Evolutionary conservation across 352 stramenopile species (phyloP).

Genomic region (Blastocystis sp.): DNA sequence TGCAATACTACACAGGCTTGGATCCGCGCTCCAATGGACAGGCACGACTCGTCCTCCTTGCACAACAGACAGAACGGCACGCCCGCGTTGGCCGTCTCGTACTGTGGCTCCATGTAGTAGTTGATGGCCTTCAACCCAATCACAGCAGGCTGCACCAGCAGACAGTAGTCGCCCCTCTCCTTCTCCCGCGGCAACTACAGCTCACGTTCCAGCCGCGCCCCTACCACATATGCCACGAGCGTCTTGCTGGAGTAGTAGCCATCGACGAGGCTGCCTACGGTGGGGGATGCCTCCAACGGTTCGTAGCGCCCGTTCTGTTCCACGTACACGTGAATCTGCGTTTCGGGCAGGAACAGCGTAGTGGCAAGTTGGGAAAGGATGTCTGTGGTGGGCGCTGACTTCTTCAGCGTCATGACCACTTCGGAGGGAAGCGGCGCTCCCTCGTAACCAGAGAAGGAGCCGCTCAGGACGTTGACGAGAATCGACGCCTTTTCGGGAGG

Average conservation of each 20-base stretch:
- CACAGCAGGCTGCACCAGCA: neutral
- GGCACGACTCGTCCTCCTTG: neutral
- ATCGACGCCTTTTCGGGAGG: conserved; percentile 53
- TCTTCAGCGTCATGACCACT: conserved; percentile 8
- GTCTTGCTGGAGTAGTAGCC: neutral
- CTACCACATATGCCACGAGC: conserved; percentile 17
- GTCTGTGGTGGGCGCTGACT: neutral
- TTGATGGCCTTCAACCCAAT: neutral
- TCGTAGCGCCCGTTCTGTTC: too few species aligned
- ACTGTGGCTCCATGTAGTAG: neutral
- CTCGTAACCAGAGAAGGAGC: neutral
- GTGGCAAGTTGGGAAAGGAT: neutral
- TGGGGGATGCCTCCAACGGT: too few species aligned
- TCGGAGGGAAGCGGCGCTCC: neutral
- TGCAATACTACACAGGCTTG: neutral
- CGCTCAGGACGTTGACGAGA: conserved; percentile 12
- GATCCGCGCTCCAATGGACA: neutral
- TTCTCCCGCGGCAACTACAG: conserved; percentile 13
- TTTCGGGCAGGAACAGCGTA: neutral
- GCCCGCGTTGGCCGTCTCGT: neutral
- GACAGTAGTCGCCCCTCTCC: neutral
- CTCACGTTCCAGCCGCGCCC: neutral
- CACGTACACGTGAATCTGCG: neutral
- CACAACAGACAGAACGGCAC: neutral
- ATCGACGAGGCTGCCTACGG: too few species aligned